Conservation (phyloP, 1,139 yeast species). For the Geotrichum histeridarum region DNA sequence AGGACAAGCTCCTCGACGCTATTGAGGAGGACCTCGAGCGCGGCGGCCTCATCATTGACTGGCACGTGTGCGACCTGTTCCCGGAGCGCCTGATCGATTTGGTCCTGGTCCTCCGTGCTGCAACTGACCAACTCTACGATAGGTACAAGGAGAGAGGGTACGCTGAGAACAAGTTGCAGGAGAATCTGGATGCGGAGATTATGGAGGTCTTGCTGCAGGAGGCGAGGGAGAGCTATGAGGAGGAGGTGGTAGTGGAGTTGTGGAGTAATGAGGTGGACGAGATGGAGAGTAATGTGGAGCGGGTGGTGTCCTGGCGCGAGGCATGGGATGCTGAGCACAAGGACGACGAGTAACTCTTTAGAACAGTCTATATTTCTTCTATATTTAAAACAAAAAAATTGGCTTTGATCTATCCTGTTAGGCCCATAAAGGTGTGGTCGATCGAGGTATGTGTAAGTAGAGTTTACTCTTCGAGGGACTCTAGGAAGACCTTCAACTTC, state of each 20-base stretch:
- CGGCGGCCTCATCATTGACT: constrained; percentile 87
- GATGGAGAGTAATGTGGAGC: constrained; percentile 70
- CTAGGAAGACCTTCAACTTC: constrained; percentile 58
- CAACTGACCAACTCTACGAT: constrained; percentile 65
- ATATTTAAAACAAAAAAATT: background rate
- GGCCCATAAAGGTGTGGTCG: background rate
- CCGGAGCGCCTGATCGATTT: constrained; percentile 90
- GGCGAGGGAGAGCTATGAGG: constrained; percentile 75
- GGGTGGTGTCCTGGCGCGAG: constrained; percentile 68
- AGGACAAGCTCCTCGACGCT: constrained; percentile 76
- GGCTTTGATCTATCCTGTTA: too few species aligned
- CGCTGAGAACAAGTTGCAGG: constrained; percentile 74
- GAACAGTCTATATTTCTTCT: background rate
- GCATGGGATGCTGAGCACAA: constrained; percentile 49
- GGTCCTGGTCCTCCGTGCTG: constrained; percentile 81
- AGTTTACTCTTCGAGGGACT: constrained; percentile 9
- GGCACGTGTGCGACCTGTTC: constrained; percentile 96
- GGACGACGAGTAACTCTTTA: background rate
- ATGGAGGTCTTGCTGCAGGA: constrained; percentile 90
- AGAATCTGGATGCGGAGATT: constrained; percentile 92
- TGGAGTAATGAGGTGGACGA: constrained; percentile 67
- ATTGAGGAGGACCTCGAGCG: constrained; percentile 70
- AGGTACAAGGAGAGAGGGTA: constrained; percentile 66
- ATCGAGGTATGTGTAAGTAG: too few species aligned
- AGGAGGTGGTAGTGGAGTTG: constrained; percentile 76